Evolutionary conservation across 116 monocot species (phyloP).

Genomic region (Phalaenopsis hybrid): DNA sequence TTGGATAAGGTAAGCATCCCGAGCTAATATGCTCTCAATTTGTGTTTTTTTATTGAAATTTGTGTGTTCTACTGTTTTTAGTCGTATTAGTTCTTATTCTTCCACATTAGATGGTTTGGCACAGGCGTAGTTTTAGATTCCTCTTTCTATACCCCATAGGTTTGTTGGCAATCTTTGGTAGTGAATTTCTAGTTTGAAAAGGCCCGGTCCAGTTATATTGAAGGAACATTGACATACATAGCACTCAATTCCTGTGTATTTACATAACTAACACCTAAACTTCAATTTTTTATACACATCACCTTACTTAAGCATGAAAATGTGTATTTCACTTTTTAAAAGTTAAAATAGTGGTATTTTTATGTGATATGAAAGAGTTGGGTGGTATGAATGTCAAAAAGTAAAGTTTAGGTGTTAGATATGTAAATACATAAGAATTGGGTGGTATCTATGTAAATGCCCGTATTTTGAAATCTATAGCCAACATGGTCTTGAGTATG

Average conservation of each 20-base stretch:
- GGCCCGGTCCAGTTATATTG: neutral
- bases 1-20: conserved; percentile 66
- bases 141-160: neutral
- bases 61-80: neutral
- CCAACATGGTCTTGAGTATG: neutral
- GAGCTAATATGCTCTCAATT: neutral
- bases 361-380: too few relatives aligned
- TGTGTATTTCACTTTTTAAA: too few relatives aligned
- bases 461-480: neutral
- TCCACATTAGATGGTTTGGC: neutral
- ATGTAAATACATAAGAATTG: too few relatives aligned
- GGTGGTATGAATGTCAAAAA: too few relatives aligned
- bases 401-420: too few relatives aligned
- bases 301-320: too few relatives aligned
- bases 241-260: too few relatives aligned
- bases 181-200: neutral
- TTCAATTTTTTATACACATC: too few relatives aligned
- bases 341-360: too few relatives aligned
- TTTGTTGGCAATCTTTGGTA: neutral
- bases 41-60: neutral
- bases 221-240: too few relatives aligned
- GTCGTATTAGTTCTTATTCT: neutral
- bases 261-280: too few relatives aligned
- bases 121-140: neutral
- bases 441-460: too few relatives aligned